Evolutionary conservation across 1,284 basidiomycete species (phyloP), one percentile per base, ranked within the genome.

Genomic region (Rhodotorula sp.): DNA sequence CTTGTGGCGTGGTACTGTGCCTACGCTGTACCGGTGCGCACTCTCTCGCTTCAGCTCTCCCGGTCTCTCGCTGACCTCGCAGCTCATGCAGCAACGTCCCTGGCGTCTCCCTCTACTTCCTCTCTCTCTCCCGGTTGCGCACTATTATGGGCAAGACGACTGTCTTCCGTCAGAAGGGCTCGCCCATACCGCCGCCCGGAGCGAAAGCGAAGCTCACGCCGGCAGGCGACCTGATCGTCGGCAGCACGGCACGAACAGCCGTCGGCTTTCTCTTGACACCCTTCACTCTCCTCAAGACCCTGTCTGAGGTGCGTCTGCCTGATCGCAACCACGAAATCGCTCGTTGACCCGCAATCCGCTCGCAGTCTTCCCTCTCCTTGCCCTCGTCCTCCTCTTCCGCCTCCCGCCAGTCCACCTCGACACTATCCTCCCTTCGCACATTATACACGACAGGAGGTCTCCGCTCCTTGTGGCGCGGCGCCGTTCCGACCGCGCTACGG

Each of bases 211-310:
- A 70, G 49, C 61, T 64, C 27, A 74, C 71, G 55, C 67, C 68
- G 16, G 55, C 88, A 70, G 96, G 95, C 0, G 98, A 99, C 81
- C 85, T 99, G 3, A 67, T 97, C 17, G 90, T 96, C 0, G 96
- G 96, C 3, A 95, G 93, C 0, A 86, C 90, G 7, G 89, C 92
- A 0, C 87, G 97, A 60, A 90, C 93, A 17, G 85, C 85, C 0
- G 91, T 98, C 1, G 96, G 96, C 0, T 90, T 97, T 78, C 74
- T 95, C 0, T 80, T 99, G 71, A 98, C 96, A 80, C 97, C 96
- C 0, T 89, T 99, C 76, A 92, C 96, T 0, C 89, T 99, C 19
- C 83, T 99, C 68, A 99, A 99, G 82, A 92, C 96, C 34, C 87
- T 96, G 19, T 97, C 91, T 75, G 96, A 99, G 87, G 94, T 90